Base-by-base conservation (phyloP, 202 grass and related monocot species). In the Zizania palustris region DNA sequence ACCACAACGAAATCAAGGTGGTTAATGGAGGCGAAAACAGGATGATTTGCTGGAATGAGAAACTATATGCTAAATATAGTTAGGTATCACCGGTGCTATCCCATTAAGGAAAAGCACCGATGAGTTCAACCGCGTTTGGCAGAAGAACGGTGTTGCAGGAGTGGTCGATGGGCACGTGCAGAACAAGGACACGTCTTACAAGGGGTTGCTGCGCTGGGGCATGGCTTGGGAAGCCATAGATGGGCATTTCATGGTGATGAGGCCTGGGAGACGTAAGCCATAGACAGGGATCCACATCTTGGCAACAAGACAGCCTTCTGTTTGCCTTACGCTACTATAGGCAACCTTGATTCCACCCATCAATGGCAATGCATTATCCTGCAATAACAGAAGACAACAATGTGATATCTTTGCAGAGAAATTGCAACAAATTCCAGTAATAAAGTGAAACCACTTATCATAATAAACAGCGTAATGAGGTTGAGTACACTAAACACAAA, bases 131-230 rank as follows among this genome's bases (percentile, higher is more conserved):
- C 3, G 36, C 18, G 1, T 35, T 55, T 64, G 36, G 45, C 60
- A 58, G 80, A 16, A 57, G 11, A 64, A 69, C 70, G 1, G 61
- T 22, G 28, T 58, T 82, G 82, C 75, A 80, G 83, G 83, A 85
- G 83, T 50, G 33, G 61, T 79, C 10, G 50, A 85, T 85, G 83
- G 75, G 83, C 83, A 69, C 83, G 76, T 85, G 83, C 83, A 80
- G 76, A 51, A 19, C 45, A 67, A 19, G 20, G 65, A 58, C 58
- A 70, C 3, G 9, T n/a, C 53, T 79, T 74, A 85, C 4, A 34
- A 80, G 35, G 83, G 51, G 62, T 41, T 5, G 0, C 16, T 12
- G 3, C 3, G 4, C 60, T 65, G 18, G 59, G 50, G 12, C 35
- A 51, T 56, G 34, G 7, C 15, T 49, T 21, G 43, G 7, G 11